Evolutionary conservation across 306 rosid genomes (phyloP).

Genomic region (Gynostemma pentaphyllum): DNA sequence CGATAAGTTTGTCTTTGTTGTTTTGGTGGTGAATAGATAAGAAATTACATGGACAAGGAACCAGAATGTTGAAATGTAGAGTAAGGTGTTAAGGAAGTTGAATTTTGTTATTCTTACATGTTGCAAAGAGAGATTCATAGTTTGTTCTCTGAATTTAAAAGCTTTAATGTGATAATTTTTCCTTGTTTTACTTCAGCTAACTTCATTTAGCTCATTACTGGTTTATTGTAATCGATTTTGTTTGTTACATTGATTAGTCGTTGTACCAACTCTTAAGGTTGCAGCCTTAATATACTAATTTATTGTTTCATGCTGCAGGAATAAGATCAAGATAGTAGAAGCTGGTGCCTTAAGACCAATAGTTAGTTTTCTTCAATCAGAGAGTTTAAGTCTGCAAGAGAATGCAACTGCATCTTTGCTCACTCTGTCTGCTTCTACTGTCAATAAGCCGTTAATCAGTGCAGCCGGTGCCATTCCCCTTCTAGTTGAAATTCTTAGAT

Average conservation of each 20-base stretch:
- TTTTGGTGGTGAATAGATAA: too few species aligned
- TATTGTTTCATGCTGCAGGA: constrained; percentile 40
- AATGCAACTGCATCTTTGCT: constrained; percentile 78
- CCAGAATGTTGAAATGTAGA: too few species aligned
- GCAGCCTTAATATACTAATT: neutral
- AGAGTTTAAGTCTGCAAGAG: constrained; percentile 52
- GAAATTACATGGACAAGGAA: too few species aligned
- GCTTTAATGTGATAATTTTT: too few species aligned
- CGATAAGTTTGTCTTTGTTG: too few species aligned
- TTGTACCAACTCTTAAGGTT: neutral
- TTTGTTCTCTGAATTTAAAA: too few species aligned
- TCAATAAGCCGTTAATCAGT: constrained; percentile 71
- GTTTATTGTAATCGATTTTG: neutral
- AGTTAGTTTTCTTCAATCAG: constrained; percentile 58
- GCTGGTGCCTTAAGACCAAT: constrained; percentile 86
- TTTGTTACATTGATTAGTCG: neutral
- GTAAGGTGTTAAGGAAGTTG: too few species aligned
- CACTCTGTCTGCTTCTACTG: constrained; percentile 76
- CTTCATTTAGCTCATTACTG: neutral
- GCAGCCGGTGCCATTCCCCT: constrained; percentile 80
- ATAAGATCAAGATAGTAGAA: constrained; percentile 77
- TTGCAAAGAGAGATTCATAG: too few species aligned
- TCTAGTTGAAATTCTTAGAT: constrained; percentile 61
- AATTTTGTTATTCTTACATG: neutral
- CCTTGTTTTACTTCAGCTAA: too few species aligned